A percentile compares a stretch with the other conserved stretches of the same genome.
These are phyloP conservation scores for Lasiosphaeria ovina DNA, from an alignment of 495 filamentous ascomycete species.

Conservation along the genomic window DNA sequence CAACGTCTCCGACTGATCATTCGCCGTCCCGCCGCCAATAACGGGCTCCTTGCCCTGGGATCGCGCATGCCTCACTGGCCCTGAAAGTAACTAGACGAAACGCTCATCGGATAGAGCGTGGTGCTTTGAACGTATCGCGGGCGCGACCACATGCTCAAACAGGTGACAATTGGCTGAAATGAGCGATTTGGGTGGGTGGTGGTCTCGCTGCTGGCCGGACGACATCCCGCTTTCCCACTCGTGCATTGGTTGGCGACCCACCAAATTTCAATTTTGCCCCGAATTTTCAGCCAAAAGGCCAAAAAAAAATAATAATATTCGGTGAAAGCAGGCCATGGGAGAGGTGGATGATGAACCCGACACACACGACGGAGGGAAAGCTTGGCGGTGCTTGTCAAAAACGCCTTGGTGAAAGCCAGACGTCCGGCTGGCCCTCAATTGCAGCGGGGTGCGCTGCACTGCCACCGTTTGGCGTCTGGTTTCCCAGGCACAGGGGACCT, in stretches of 20 bases:
- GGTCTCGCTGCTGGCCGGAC: neutral
- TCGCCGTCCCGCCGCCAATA: neutral
- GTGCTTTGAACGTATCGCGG: neutral
- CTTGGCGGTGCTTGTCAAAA: slow-evolving; percentile 1
- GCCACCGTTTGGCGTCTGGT: slow-evolving; percentile 4
- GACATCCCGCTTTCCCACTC: neutral
- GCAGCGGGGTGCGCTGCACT: slow-evolving; percentile 15
- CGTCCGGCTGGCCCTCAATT: neutral
- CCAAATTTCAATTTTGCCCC: slow-evolving; percentile 15
- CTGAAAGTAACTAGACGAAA: neutral
- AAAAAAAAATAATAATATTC: slow-evolving; percentile 16
- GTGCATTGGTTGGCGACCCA: neutral
- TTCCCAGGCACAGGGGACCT: neutral
- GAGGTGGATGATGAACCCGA: slow-evolving; percentile 3
- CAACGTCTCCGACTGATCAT: neutral
- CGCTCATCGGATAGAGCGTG: neutral
- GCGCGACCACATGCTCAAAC: neutral
- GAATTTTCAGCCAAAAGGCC: slow-evolving; percentile 26
- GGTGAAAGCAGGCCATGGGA: slow-evolving; percentile 24
- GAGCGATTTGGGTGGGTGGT: neutral
- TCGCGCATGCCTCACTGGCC: neutral
- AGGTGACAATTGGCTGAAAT: slow-evolving; percentile 1
- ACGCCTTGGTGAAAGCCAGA: slow-evolving; percentile 23
- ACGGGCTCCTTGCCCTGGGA: neutral
- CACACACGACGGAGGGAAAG: neutral